Percentiles rank a stretch among this genome's conserved stretches.
phyloP scores from a whole-genome alignment of 495 filamentous ascomycete genomes.

The Xylaria venustula region DNA sequence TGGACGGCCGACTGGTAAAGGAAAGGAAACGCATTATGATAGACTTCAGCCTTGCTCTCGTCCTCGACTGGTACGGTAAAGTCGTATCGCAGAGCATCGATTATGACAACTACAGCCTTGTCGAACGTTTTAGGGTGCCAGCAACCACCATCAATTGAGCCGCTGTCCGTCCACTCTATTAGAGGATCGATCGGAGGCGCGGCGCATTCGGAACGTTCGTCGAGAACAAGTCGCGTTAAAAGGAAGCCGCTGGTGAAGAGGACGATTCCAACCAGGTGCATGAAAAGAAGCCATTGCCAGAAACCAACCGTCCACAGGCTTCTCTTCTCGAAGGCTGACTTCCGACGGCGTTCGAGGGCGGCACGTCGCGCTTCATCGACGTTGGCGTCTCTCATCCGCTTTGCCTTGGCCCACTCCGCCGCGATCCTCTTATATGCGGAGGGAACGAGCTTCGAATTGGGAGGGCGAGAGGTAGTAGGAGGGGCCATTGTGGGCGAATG shows the following conservation, averaged over 20 bases:
- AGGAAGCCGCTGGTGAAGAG: slow-evolving; percentile 98
- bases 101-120: slow-evolving; percentile 85
- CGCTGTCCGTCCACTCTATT: slow-evolving; percentile 39
- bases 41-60: slow-evolving; percentile 57
- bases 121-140: slow-evolving; percentile 95
- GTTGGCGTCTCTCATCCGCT: slow-evolving; percentile 40
- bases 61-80: slow-evolving; percentile 82
- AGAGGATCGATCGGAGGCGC: slow-evolving; percentile 60
- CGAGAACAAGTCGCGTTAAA: slow-evolving; percentile 85
- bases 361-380: slow-evolving; percentile 34
- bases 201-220: slow-evolving; percentile 80
- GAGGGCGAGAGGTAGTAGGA: slow-evolving; percentile 17
- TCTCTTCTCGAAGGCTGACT: slow-evolving; percentile 37
- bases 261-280: slow-evolving; percentile 80
- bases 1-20: slow-evolving; percentile 76
- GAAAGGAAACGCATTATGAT: slow-evolving; percentile 83
- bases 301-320: slow-evolving; percentile 51
- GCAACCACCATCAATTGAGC: slow-evolving; percentile 67
- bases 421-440: slow-evolving; percentile 43
- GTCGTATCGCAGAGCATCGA: slow-evolving; percentile 94
- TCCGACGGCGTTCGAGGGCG: slow-evolving; percentile 41
- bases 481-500: slow-evolving; percentile 21
- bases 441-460: slow-evolving; percentile 24
- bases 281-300: slow-evolving; percentile 56
- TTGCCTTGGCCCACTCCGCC: slow-evolving; percentile 47